Evolutionary conservation across 2,329 filamentous ascomycete species (phyloP), one percentile per base, ranked within the genome.

Genomic region (Aspergillus phoenicis): DNA sequence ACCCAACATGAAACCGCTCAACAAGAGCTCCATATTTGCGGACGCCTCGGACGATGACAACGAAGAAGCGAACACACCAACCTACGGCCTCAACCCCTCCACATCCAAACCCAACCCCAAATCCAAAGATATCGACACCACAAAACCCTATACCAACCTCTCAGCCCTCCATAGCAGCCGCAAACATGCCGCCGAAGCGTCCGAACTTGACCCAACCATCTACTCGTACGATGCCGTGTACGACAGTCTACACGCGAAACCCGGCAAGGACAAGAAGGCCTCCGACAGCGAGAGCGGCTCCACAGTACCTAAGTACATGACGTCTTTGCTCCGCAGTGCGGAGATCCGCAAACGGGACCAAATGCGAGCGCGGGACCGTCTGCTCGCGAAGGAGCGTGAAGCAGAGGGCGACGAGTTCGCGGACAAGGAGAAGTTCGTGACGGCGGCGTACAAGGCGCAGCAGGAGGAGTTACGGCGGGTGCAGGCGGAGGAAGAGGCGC

Each of bases 341-440:
- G 84, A 87, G 62, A 75, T 84, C 33, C 83, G 87, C 10, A 88
- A 89, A 70, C 84, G 87, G 52, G 87, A 89, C 68, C 85, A 87
- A 64, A 73, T 86, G 53, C 81, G 86, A 7, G 87, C 87, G 17
- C 80, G 82, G 38, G 87, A 89, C 70, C 86, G 87, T 63, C 70
- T 85, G 60, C 69, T 89, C 11, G 82, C 85, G 55, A 81, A 81
- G 60, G 87, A 89, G 69, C 81, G 87, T 28, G 87, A 89, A 66
- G 83, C 82, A 0, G 87, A 89, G 68, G 87, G 86, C n/a, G 87
- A 89, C 52, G 85, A 86, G 62, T 89, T 87, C 62, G 85, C 82
- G 0, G 87, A 88, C 67, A 89, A 88, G 70, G 87, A 89, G 72
- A 87, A 84, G 69, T 89, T 89, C 63, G 87, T 89, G 45, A 89